These are phyloP conservation scores for Nemania sp. DNA, from an alignment of 2,329 filamentous ascomycete species.

Conservation along the genomic window DNA sequence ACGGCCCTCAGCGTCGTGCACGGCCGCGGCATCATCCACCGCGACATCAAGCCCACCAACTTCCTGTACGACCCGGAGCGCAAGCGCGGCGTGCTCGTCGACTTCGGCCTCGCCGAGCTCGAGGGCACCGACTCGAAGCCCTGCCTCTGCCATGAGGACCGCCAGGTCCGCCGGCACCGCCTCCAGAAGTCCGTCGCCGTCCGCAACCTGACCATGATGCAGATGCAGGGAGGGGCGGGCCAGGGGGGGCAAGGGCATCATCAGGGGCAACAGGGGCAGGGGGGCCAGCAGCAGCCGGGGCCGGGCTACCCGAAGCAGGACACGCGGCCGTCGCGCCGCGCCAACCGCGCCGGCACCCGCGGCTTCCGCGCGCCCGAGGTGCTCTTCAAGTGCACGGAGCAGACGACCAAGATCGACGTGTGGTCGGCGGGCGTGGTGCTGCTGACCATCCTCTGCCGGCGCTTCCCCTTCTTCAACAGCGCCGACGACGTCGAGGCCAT, in stretches of 20 bases:
- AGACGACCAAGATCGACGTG: constrained; percentile 92
- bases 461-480: constrained; percentile 98
- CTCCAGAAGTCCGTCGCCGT: constrained; percentile 60
- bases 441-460: constrained; percentile 86
- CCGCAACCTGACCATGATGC: no score
- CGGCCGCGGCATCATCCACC: constrained; percentile 81
- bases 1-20: constrained; percentile 84
- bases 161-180: constrained; percentile 64
- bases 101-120: constrained; percentile 94
- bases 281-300: constrained; percentile 60
- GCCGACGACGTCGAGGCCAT: constrained; percentile 97
- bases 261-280: constrained; percentile 56
- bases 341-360: constrained; percentile 91
- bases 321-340: constrained; percentile 81
- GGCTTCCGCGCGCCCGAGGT: constrained; percentile 97
- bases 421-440: constrained; percentile 98
- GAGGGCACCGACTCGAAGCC: constrained; percentile 77
- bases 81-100: constrained; percentile 88
- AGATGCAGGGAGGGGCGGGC: no score
- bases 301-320: constrained; percentile 87
- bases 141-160: constrained; percentile 77
- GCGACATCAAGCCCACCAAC: constrained; percentile 97
- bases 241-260: no score
- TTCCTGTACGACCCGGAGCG: constrained; percentile 87
- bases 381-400: constrained; percentile 93